A percentile compares a stretch with the other conserved stretches of the same genome.
Evolutionary conservation across 805 yeast genomes (phyloP).

Genomic region (Sungouiella thailandica): DNA sequence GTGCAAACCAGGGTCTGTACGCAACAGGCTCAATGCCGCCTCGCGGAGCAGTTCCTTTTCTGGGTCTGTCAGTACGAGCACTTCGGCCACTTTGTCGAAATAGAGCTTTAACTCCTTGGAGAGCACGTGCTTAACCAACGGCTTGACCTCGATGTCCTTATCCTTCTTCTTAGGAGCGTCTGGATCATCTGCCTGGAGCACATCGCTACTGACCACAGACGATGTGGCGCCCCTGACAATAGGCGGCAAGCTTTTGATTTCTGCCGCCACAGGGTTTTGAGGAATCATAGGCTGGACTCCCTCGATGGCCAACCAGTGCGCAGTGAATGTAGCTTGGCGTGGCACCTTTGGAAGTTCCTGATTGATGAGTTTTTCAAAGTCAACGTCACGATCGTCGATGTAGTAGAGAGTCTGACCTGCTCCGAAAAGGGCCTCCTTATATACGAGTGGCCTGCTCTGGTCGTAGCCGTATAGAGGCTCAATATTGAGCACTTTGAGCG

Average conservation of each 20-base stretch:
- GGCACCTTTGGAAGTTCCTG: constrained; percentile 96
- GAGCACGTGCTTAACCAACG: constrained; percentile 89
- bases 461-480: constrained; percentile 94
- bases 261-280: constrained; percentile 85
- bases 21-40: constrained; percentile 80
- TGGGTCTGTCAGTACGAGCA: constrained; percentile 56
- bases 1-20: constrained; percentile 93
- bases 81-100: constrained; percentile 84
- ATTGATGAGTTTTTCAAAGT: constrained; percentile 87
- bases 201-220: constrained; percentile 38
- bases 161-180: constrained; percentile 25
- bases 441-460: constrained; percentile 62
- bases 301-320: constrained; percentile 97
- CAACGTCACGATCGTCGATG: constrained; percentile 88
- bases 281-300: constrained; percentile 98
- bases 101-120: constrained; percentile 92
- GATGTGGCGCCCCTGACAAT: constrained; percentile 75
- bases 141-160: constrained; percentile 65
- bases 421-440: constrained; percentile 82
- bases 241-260: constrained; percentile 74
- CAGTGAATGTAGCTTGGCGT: constrained; percentile 84
- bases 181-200: constrained; percentile 34
- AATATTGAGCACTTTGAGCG: constrained; percentile 78
- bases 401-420: constrained; percentile 88
- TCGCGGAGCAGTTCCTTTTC: constrained; percentile 55